phyloP scores from a whole-genome alignment of 768 basidiomycete genomes.

The Suillus clintonianus region DNA sequence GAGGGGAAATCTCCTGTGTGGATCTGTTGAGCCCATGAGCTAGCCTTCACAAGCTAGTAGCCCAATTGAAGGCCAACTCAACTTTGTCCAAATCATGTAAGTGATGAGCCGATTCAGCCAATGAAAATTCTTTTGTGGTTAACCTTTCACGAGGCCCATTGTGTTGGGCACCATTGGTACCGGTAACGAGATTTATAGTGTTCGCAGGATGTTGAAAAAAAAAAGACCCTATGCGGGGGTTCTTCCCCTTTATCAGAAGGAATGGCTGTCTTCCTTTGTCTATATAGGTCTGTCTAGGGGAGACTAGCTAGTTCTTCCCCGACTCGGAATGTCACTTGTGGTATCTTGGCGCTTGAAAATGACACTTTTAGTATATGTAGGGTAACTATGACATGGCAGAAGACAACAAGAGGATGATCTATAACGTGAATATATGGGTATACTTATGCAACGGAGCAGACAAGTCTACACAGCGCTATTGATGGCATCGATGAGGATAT shows the following conservation, averaged over 20 bases:
- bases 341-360: conserved; percentile 10
- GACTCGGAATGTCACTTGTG: neutral
- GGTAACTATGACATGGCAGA: neutral
- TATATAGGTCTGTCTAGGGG: too few relatives aligned
- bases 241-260: neutral
- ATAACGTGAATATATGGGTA: neutral
- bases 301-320: neutral
- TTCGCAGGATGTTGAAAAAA: too few relatives aligned
- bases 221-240: neutral
- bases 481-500: conserved; percentile 62
- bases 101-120: neutral
- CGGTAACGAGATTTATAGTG: too few relatives aligned
- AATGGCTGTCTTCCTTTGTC: too few relatives aligned
- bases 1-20: too few relatives aligned
- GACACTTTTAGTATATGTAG: neutral
- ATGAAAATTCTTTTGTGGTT: neutral
- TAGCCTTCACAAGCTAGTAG: too few relatives aligned
- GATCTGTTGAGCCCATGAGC: too few relatives aligned
- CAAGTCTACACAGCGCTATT: conserved; percentile 9
- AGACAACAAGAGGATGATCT: neutral
- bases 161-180: neutral
- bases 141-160: neutral
- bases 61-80: neutral
- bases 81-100: neutral
- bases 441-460: neutral